Percentiles rank a stretch among this genome's conserved stretches.
Conservation (phyloP, 2,329 filamentous ascomycete species). For the Monosporascus sp. region DNA sequence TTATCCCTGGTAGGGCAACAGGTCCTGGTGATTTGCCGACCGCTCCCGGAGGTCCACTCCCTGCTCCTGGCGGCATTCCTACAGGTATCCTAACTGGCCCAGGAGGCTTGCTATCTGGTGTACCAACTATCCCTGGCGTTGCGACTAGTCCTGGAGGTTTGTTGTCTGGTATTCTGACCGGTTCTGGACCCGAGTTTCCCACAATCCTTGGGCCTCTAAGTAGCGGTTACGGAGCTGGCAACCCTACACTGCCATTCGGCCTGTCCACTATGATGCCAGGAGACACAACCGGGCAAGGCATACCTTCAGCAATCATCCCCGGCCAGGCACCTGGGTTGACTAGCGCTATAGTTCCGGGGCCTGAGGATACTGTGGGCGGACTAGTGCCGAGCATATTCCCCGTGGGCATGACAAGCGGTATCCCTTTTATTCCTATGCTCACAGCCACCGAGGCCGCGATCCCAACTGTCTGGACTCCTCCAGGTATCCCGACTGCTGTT, state of each 20-base stretch:
- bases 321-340: no score
- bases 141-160: constrained; percentile 2
- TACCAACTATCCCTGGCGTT: not conserved
- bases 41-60: not conserved
- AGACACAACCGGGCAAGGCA: constrained; percentile 6
- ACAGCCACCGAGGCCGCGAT: no score
- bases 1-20: not conserved
- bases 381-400: no score
- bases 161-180: not conserved
- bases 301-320: no score
- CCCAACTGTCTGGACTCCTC: no score
- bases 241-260: constrained; percentile 9
- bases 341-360: no score
- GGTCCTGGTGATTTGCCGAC: no score
- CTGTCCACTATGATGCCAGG: constrained; percentile 11
- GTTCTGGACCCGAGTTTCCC: not conserved
- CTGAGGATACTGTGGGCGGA: no score
- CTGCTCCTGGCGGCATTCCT: not conserved
- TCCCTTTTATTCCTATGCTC: no score
- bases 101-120: not conserved
- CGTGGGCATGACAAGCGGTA: no score
- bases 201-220: constrained; percentile 7
- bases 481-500: no score
- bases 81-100: not conserved
- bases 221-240: constrained; percentile 18